phyloP scores from a whole-genome alignment of 495 filamentous ascomycete genomes.

The Chlorociboria aeruginascens region DNA sequence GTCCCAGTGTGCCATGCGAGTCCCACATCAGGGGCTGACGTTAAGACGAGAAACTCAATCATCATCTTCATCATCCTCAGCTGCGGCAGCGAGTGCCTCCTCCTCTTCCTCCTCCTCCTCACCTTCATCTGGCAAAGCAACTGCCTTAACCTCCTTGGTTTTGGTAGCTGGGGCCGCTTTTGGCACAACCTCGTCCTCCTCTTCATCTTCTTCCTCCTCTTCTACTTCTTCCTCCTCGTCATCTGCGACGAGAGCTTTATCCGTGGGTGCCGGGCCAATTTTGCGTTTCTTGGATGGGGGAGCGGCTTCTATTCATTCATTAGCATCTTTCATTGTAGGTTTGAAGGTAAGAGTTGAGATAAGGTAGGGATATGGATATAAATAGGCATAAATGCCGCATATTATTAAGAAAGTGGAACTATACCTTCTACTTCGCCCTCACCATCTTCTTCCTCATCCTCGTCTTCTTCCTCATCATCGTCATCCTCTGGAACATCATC shows the following conservation, averaged over 20 bases:
- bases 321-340: background rate
- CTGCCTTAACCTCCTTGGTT: conserved; percentile 2
- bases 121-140: background rate
- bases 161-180: conserved; percentile 11
- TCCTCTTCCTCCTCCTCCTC: conserved; percentile 7
- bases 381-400: background rate
- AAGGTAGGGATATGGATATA: background rate
- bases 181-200: conserved; percentile 3
- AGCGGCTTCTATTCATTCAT: background rate
- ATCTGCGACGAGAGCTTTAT: conserved; percentile 4
- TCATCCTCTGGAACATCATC: conserved; percentile 13
- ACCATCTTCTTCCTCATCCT: conserved; percentile 14
- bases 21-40: background rate
- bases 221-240: conserved; percentile 7
- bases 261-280: background rate
- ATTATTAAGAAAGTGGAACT: background rate
- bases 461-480: conserved; percentile 11
- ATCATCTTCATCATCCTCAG: conserved; percentile 8
- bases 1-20: background rate
- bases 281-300: conserved; percentile 10
- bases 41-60: background rate
- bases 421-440: conserved; percentile 12
- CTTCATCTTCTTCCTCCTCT: conserved; percentile 9
- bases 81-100: conserved; percentile 1
- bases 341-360: background rate